These are phyloP conservation scores for Zygotorulaspora danielsina DNA, from an alignment of 805 yeast genomes.

Conservation along the genomic window DNA sequence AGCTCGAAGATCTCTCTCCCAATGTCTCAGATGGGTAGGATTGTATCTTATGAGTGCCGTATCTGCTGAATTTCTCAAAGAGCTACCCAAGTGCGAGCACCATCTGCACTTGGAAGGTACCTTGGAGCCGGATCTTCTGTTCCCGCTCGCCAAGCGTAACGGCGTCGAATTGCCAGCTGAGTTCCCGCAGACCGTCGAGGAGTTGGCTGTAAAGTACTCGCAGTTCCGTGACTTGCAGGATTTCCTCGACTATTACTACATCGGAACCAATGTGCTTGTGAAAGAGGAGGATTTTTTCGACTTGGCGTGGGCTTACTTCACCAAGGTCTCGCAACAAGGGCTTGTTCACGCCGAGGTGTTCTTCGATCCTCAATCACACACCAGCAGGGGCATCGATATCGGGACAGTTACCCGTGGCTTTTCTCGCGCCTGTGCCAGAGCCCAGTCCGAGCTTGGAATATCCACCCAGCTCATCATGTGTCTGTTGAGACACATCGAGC, in stretches of 20 bases:
- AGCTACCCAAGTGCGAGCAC: constrained; percentile 83
- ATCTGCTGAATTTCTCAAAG: constrained; percentile 47
- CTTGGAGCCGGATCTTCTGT: constrained; percentile 67
- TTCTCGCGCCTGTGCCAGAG: constrained; percentile 60
- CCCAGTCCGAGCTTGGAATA: constrained; percentile 55
- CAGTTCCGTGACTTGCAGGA: constrained; percentile 68
- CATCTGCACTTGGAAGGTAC: constrained; percentile 85
- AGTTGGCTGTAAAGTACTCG: constrained; percentile 53
- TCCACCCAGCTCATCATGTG: constrained; percentile 77
- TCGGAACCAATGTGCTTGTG: constrained; percentile 73
- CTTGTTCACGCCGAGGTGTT: constrained; percentile 69
- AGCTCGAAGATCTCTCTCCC: no score
- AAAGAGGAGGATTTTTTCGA: constrained; percentile 70
- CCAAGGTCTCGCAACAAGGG: constrained; percentile 54
- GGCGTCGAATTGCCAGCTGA: constrained; percentile 52
- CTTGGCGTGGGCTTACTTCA: constrained; percentile 70
- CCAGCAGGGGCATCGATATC: constrained; percentile 58
- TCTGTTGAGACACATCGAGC: constrained; percentile 69
- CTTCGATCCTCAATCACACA: constrained; percentile 83
- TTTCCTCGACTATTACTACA: constrained; percentile 71
- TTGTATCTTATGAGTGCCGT: constrained; percentile 16
- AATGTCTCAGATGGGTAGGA: no score
- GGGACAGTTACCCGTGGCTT: constrained; percentile 64
- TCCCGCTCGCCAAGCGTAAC: constrained; percentile 66
- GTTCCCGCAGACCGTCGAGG: constrained; percentile 59